Percentiles rank a stretch among this genome's conserved stretches.
These are phyloP conservation scores for Penicillium sp. DNA, from an alignment of 2,329 filamentous ascomycete species.

Conservation along the genomic window DNA sequence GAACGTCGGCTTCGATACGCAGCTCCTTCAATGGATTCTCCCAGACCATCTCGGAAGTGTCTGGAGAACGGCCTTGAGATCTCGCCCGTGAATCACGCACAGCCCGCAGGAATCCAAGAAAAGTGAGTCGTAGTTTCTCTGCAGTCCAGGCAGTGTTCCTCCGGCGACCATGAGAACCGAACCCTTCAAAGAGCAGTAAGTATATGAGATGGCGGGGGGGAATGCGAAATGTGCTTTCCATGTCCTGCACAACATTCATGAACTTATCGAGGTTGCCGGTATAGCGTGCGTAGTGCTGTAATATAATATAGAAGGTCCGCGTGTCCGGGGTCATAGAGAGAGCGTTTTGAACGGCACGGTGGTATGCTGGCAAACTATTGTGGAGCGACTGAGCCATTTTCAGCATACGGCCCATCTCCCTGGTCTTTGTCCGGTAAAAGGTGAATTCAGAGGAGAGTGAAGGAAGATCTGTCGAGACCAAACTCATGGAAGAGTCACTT, in stretches of 20 bases:
- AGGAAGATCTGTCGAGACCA: neutral
- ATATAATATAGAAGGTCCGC: constrained; percentile 73
- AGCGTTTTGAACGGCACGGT: constrained; percentile 62
- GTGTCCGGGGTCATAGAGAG: constrained; percentile 70
- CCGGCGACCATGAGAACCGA: constrained; percentile 65
- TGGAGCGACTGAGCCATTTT: constrained; percentile 45
- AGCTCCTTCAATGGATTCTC: constrained; percentile 30
- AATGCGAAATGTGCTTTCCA: constrained; percentile 64
- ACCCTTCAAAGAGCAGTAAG: constrained; percentile 77
- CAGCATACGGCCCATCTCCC: constrained; percentile 51
- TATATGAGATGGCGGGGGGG: constrained; percentile 74
- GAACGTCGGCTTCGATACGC: neutral
- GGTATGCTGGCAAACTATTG: constrained; percentile 51
- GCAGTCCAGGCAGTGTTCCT: constrained; percentile 68
- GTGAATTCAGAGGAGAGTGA: constrained; percentile 34
- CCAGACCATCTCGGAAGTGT: constrained; percentile 23
- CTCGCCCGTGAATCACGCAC: constrained; percentile 38
- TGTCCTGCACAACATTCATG: constrained; percentile 71
- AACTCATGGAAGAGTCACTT: constrained; percentile 17
- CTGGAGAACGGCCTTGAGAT: constrained; percentile 18
- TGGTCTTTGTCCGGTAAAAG: constrained; percentile 35
- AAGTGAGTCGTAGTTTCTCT: constrained; percentile 64
- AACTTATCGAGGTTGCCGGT: constrained; percentile 71
- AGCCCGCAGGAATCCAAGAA: constrained; percentile 59
- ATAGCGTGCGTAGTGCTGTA: constrained; percentile 68